phyloP scores from a whole-genome alignment of 2,329 filamentous ascomycete species.

The Colletotrichum sp. region DNA sequence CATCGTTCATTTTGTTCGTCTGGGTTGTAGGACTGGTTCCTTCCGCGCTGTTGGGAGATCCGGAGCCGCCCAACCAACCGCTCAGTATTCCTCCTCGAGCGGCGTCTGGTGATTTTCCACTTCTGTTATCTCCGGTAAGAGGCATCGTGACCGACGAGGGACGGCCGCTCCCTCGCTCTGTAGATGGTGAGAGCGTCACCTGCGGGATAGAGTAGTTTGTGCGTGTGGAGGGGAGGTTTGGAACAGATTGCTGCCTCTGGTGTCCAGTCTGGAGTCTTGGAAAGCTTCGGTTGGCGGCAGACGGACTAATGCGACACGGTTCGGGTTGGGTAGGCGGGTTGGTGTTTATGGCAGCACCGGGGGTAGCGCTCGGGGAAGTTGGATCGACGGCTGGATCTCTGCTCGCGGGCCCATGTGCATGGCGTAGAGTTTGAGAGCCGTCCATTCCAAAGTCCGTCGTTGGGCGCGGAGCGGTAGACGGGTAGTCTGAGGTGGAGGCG shows the following conservation, averaged over 20 bases:
- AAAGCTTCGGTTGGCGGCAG: slow-evolving; percentile 2
- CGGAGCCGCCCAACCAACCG: slow-evolving; percentile 36
- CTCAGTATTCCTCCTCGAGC: slow-evolving; percentile 31
- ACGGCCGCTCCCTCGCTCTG: slow-evolving; percentile 27
- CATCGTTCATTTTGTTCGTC: slow-evolving; percentile 11
- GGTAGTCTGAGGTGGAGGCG: slow-evolving; percentile 28
- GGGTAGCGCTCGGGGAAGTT: slow-evolving; percentile 8
- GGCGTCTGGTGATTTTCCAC: slow-evolving; percentile 27
- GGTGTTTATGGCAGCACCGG: slow-evolving; percentile 5
- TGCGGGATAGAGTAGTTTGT: slow-evolving; percentile 18
- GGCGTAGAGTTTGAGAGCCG: slow-evolving; percentile 9
- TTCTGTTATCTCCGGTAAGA: slow-evolving; percentile 45
- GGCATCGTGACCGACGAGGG: slow-evolving; percentile 40
- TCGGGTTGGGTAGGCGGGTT: slow-evolving; percentile 16
- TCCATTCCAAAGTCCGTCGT: slow-evolving; percentile 18
- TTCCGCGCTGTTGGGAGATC: slow-evolving; percentile 27
- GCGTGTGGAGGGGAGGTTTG: slow-evolving; percentile 35
- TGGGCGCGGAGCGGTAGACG: slow-evolving; percentile 24
- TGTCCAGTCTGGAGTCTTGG: slow-evolving; percentile 24
- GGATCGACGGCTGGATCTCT: not conserved
- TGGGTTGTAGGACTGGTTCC: slow-evolving; percentile 12
- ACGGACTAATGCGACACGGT: not conserved
- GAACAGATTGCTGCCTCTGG: slow-evolving; percentile 39
- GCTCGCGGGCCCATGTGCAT: slow-evolving; percentile 14
- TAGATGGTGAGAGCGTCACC: slow-evolving; percentile 24